Conservation (phyloP, 1,284 basidiomycete genomes). For the Xerocomus amazonicus region DNA sequence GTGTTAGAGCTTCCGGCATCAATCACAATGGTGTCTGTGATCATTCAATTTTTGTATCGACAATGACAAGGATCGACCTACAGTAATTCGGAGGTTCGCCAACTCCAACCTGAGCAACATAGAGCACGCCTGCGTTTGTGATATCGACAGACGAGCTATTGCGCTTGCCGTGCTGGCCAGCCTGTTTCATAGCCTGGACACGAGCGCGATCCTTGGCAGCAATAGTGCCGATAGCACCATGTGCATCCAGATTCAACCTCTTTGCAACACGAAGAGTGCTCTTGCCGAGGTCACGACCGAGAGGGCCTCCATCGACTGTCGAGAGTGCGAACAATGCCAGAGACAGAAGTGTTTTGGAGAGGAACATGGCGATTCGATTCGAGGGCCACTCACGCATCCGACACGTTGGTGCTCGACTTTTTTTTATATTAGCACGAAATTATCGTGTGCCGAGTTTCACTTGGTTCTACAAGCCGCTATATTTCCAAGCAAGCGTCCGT, state of each 20-base stretch:
- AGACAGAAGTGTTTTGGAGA: neutral
- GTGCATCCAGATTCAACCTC: conserved; percentile 5
- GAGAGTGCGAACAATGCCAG: conserved; percentile 8
- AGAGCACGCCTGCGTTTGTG: conserved; percentile 26
- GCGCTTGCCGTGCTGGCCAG: conserved; percentile 9
- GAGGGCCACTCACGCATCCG: neutral
- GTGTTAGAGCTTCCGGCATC: conserved; percentile 38
- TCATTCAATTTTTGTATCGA: neutral
- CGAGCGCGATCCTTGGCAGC: conserved; percentile 22
- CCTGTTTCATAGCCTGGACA: conserved; percentile 9
- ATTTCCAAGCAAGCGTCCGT: too few species aligned
- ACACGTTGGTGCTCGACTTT: too few species aligned
- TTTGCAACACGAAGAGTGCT: conserved; percentile 16
- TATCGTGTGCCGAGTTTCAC: too few species aligned
- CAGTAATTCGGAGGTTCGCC: conserved; percentile 44
- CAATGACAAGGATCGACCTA: conserved; percentile 17
- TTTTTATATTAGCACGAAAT: too few species aligned
- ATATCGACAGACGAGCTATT: neutral
- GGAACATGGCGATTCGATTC: conserved; percentile 4
- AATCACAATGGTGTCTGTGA: conserved; percentile 28
- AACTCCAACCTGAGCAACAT: conserved; percentile 39
- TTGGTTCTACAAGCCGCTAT: too few species aligned
- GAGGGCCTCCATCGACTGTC: conserved; percentile 13
- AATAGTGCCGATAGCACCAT: neutral
- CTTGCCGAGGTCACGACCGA: conserved; percentile 10